Evolutionary conservation across 208 protist genomes (phyloP), one percentile per base, ranked within the genome.

Genomic region (Porcisia deanei): DNA sequence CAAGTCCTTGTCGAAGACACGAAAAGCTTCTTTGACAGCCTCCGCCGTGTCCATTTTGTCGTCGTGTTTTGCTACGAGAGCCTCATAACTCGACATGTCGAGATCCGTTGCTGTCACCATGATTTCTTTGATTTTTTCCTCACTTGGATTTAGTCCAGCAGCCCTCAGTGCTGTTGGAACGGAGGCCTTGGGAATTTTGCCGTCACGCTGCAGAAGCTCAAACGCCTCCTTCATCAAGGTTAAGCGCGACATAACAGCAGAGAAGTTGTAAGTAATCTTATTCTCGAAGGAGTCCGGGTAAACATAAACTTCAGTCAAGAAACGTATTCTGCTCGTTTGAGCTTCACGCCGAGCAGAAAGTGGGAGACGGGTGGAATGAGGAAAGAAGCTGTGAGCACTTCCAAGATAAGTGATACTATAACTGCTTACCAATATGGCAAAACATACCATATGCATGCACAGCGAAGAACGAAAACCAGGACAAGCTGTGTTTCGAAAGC

Each of bases 1-100:
- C 37, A 92, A 71, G 80, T 99, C 93, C 57, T 98, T 98, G 81
- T 99, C 98, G 77, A 99, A 99, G 20, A 99, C 96, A 37, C 94
- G 89, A 87, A 99, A 99, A 10, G 97, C 98, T 79, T 99, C 97
- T 59, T 95, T 93, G 14, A 99, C 95, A 30, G 97, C 97, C 72
- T 99, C 97, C 12, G 91, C 81, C 8, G 97, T 98, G 76, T 99
- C 97, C 34, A 83, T 94, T 69, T 95, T 93, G 75, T 97, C 84
- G 53, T 98, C 90, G 77, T 94, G 74, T 76, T 98, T 93, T 14
- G 83, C 77, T 1, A 98, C 94, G 37, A 98, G 85, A 20, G 85
- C 84, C 74, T 94, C 88, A 77, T 98, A 98, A 22, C 71, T 83
- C 16, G 81, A 55, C 90, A 97, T 96, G 70, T 97, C 94, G 30